Base-by-base conservation (phyloP, 1,139 yeast genomes). In the Arxiozyma telluris region DNA sequence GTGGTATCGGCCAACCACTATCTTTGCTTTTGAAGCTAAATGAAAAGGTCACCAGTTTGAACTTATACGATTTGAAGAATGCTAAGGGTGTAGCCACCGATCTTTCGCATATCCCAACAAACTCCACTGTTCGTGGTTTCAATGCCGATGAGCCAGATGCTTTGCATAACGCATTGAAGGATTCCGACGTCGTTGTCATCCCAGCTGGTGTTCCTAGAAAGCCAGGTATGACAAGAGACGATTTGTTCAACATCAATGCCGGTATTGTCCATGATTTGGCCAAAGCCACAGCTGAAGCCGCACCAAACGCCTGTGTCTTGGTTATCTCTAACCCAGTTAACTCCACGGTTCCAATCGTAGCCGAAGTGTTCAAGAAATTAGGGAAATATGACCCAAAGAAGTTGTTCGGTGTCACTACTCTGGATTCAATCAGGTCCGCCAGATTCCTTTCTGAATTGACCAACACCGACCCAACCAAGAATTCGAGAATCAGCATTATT, bases 181-280 rank as follows among this genome's bases (percentile, higher is more conserved):
- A 82, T 61, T 79, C 96, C 52, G 94, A 93, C 68, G 83, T 93
- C 62, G 95, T 93, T 57, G 78, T 93, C 64, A 91, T 93, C 73
- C 98, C 98, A 66, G 98, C 98, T 56, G 98, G 98, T 76, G 96
- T 93, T 56, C 98, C 98, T 75, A 87, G 98, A 80, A 93, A 93
- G 79, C 98, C 98, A 61, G 98, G 98, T 71, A 91, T 91, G 98
- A 90, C 98, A 67, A 82, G 95, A 80, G 98, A 93, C 72, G 98
- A 93, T 71, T 81, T 93, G 71, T 93, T 93, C 84, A 88, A 89
- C 79, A 91, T 95, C 75, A 93, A 93, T 71, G 98, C 98, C 52
- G 86, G 95, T 51, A 93, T 93, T 71, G 96, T 93, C 61, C 84
- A 94, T 72, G 96, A 86, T 70, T 80, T 93, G 71, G 95, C 96